Percentiles rank a stretch among this genome's conserved stretches.
Evolutionary conservation across 1,284 basidiomycete species (phyloP).

Genomic region (Agaricales sp.): DNA sequence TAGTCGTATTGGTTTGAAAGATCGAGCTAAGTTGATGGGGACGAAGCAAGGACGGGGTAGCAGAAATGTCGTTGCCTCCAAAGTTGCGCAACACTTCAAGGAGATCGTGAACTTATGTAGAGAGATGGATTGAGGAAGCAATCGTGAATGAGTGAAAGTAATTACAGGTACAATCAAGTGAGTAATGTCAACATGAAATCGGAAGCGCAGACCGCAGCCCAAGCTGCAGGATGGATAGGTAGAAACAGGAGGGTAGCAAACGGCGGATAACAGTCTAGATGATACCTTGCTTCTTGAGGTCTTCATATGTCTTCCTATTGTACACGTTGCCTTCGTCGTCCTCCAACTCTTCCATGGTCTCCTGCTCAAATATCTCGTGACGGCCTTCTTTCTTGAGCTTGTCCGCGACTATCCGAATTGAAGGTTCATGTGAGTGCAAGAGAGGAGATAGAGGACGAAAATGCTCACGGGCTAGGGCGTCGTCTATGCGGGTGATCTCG

Average conservation of each 20-base stretch:
- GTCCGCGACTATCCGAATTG: slow-evolving; percentile 65
- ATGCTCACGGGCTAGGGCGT: slow-evolving; percentile 86
- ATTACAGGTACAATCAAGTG: no score
- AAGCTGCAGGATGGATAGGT: background rate
- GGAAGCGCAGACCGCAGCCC: background rate
- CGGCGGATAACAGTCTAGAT: slow-evolving; percentile 25
- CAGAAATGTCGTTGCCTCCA: no score
- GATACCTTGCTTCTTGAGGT: slow-evolving; percentile 85
- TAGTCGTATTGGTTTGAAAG: no score
- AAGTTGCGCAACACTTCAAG: background rate
- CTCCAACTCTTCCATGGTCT: slow-evolving; percentile 94
- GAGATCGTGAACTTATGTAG: no score
- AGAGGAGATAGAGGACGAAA: slow-evolving; percentile 3
- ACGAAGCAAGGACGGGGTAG: no score
- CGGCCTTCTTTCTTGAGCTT: slow-evolving; percentile 91
- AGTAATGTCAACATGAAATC: background rate
- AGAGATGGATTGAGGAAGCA: no score
- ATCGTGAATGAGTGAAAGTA: no score
- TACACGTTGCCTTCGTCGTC: slow-evolving; percentile 97
- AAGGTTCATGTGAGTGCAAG: slow-evolving; percentile 2
- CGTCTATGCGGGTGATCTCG: slow-evolving; percentile 95
- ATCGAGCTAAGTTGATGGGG: no score
- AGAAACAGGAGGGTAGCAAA: background rate
- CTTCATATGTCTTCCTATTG: slow-evolving; percentile 84
- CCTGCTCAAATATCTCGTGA: slow-evolving; percentile 83